Base-by-base conservation (phyloP, 2,329 filamentous ascomycete genomes). In the Didymellaceae sp. region DNA sequence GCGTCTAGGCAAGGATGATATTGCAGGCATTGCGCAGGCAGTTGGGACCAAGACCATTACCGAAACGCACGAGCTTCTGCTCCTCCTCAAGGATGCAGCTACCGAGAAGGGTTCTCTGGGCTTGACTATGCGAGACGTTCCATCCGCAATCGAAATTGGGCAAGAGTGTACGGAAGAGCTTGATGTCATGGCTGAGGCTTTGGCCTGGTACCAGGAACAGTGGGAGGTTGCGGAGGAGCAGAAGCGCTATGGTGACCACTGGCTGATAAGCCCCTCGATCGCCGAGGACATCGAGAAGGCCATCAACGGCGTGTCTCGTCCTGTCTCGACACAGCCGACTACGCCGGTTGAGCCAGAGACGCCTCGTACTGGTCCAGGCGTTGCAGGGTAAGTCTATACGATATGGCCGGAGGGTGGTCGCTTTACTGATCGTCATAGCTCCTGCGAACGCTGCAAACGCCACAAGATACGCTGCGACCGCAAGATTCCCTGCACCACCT, bases 101-200 rank as follows among this genome's bases (percentile, higher is more conserved):
- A 59, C 75, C 5, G 70, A 78, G 26, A 66, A 73, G 31, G 61
- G 63, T 14, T 60, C 68, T 38, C 56, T 62, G 8, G 68, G 67
- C 63, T 14, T 73, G 58, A 75, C 65, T 67, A 80, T 44, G 75
- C 77, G 9, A 32, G 85, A 91, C 45, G 75, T 90, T 1, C 86
- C 88, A 1, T 86, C 89, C 2, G 91, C 92, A 0, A 66, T 82
- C 1, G 91, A 97, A 68, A 73, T 96, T 20, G 84, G 86, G 61
- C 74, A 78, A 17, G 81, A 85, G 49, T 90, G 89, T 63, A 86
- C 82, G 59, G 72, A 76, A 6, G 80, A 82, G 4, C 79, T 96
- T 6, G 89, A 95, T 43, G 72, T 80, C 54, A 84, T 85, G 14
- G 90, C 86, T 0, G 87, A 90, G 58, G 80, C 80, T 2, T 67